These are phyloP conservation scores for Medicago lupulina DNA, from an alignment of 306 rosid genomes.

Conservation along the genomic window DNA sequence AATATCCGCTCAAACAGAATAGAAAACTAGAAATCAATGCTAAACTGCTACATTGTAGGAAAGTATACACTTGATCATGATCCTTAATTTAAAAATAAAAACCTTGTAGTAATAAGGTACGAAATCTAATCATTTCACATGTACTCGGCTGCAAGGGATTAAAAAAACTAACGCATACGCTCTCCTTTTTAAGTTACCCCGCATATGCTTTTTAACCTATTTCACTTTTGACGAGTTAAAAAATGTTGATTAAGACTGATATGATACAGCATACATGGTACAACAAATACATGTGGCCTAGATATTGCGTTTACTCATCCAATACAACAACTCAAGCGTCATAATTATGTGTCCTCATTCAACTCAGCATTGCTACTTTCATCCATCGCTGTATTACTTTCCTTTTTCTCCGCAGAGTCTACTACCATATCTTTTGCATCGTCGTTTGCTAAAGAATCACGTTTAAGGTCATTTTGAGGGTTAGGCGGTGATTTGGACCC, in stretches of 20 bases:
- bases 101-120: background rate
- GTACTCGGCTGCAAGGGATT: conserved; percentile 1
- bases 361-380: conserved; percentile 37
- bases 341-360: conserved; percentile 46
- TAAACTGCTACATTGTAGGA: conserved; percentile 2
- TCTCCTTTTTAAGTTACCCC: background rate
- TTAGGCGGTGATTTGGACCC: background rate
- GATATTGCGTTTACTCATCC: conserved; percentile 53
- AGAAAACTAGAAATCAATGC: conserved; percentile 6
- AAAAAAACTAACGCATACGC: background rate
- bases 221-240: conserved; percentile 28
- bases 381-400: conserved; percentile 41
- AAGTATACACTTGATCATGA: conserved; percentile 15
- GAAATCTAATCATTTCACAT: conserved; percentile 22
- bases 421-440: conserved; percentile 42
- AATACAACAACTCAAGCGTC: conserved; percentile 49
- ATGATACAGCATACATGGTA: conserved; percentile 34
- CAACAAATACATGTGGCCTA: conserved; percentile 31
- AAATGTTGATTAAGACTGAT: conserved; percentile 24
- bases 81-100: background rate
- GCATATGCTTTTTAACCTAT: conserved; percentile 33
- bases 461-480: conserved; percentile 47
- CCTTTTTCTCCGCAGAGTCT: conserved; percentile 35
- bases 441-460: conserved; percentile 38
- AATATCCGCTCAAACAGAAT: background rate